Evolutionary conservation across 2,329 filamentous ascomycete species (phyloP), one percentile per base, ranked within the genome.

Genomic region (Pseudogymnoascus verrucosus): DNA sequence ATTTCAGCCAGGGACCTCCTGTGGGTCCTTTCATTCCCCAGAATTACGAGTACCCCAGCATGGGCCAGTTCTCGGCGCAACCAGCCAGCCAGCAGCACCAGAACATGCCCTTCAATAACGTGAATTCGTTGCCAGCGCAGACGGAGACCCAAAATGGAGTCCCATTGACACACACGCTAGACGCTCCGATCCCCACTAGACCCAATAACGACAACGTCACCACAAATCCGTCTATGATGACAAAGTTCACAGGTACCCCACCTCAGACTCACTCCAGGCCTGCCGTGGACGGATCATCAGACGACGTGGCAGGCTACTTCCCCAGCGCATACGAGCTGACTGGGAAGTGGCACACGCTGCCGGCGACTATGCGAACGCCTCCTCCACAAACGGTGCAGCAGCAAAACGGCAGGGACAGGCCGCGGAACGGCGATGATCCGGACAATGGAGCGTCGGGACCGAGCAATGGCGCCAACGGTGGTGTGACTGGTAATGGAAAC

Each of bases 271-370:
- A 21, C n/a, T 57, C 8, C 16, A 2, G 19, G 10, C 28, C 28
- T 19, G 16, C 5, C 16, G 28, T 16, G 5, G 26, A 57, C 16
- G 51, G 8, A 21, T n/a, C n/a, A 34, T 34, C 28, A 57, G 51
- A 57, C 3, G 51, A 57, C 10, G 28, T 57, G n/a, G 28, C 51
- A 7, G 51, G 51, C n/a, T 57, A 57, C 28, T 57, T 57, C 5
- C 51, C 51, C 28, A 57, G 51, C 28, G 51, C 51, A 21, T 57
- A 57, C 51, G 51, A 57, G 28, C 28, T 57, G 51, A 57, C 51
- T 36, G 51, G 51, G 28, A 57, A 57, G 16, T 57, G 28, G 51
- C 6, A 57, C 28, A 57, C 51, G 16, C 51, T 57, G n/a, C n/a
- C 28, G 28, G 8, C n/a, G n/a, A 14, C 1, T 2, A 57, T 57